Conservation (phyloP, 108 stramenopile genomes). For the Seminavis robusta region DNA sequence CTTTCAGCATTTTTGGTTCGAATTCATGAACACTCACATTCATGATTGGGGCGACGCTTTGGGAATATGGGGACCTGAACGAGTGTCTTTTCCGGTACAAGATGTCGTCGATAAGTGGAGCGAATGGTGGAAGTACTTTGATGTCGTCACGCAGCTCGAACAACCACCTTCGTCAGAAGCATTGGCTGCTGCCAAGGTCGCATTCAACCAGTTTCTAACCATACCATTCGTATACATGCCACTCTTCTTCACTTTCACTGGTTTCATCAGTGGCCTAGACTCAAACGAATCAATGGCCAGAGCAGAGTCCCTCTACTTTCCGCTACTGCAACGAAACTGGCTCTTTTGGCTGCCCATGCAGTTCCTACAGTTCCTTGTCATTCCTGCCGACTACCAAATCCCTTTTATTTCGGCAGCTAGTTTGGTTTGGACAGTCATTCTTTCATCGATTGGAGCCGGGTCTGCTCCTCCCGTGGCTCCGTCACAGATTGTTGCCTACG, state of each 20-base stretch:
- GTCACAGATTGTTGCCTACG: no score
- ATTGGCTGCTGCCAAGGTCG: constrained; percentile 15
- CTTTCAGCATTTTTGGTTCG: constrained; percentile 6
- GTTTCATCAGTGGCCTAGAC: constrained; percentile 13
- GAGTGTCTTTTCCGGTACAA: neutral
- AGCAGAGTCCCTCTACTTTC: constrained; percentile 11
- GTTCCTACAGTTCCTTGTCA: constrained; percentile 17
- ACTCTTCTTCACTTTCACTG: constrained; percentile 19
- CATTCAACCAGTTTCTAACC: constrained; percentile 18
- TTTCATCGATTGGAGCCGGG: neutral
- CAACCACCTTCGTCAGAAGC: neutral
- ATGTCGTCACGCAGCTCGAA: neutral
- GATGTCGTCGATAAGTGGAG: neutral
- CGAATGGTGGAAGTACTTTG: constrained; percentile 6
- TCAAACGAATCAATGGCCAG: constrained; percentile 3
- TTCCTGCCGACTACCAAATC: constrained; percentile 12
- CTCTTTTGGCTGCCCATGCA: constrained; percentile 24
- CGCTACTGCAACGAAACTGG: constrained; percentile 13
- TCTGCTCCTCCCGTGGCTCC: neutral
- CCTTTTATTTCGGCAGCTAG: constrained; percentile 16
- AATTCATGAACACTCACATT: neutral
- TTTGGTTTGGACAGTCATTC: constrained; percentile 14
- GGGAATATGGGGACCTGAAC: neutral
- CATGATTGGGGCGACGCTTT: neutral
- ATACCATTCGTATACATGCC: constrained; percentile 22